Conservation (phyloP, 2,329 filamentous ascomycete species). For the Hansfordia pulvinata region DNA sequence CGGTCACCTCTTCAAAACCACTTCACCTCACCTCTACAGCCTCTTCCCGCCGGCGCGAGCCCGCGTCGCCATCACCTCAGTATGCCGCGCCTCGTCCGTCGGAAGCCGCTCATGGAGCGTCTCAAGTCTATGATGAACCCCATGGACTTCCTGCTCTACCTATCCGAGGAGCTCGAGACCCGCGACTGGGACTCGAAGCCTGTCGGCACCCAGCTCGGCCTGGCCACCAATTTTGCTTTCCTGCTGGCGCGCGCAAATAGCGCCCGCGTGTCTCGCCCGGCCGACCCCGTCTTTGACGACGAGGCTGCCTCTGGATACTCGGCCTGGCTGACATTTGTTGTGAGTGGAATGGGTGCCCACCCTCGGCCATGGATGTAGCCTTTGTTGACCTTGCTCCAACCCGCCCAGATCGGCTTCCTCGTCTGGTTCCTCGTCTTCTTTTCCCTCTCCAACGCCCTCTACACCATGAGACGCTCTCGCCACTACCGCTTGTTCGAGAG, state of each 20-base stretch:
- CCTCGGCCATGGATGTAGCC: too few species aligned
- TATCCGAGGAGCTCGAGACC: conserved; percentile 85
- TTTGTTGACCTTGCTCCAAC: too few species aligned
- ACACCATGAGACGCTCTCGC: conserved; percentile 68
- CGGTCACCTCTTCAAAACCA: too few species aligned
- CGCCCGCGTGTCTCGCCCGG: conserved; percentile 31
- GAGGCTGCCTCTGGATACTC: conserved; percentile 40
- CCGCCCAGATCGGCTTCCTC: conserved; percentile 50
- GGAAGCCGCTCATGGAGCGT: conserved; percentile 66
- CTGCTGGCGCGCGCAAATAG: conserved; percentile 73
- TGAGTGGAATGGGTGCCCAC: too few species aligned
- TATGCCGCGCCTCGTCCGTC: conserved; percentile 71
- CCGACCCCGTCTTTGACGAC: conserved; percentile 79
- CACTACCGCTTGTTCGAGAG: conserved; percentile 87
- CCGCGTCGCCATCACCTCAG: too few species aligned
- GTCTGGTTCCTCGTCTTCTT: conserved; percentile 55
- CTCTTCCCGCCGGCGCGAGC: too few species aligned
- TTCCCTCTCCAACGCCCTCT: conserved; percentile 65
- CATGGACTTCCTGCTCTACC: conserved; percentile 78
- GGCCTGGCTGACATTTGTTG: conserved; percentile 49
- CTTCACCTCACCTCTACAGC: too few species aligned
- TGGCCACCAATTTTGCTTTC: conserved; percentile 67
- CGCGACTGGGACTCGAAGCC: conserved; percentile 79
- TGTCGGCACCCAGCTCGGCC: conserved; percentile 62
- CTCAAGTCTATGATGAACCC: conserved; percentile 72